Base-by-base conservation (phyloP, 2,329 filamentous ascomycete genomes). In the Trichoderma sp. region DNA sequence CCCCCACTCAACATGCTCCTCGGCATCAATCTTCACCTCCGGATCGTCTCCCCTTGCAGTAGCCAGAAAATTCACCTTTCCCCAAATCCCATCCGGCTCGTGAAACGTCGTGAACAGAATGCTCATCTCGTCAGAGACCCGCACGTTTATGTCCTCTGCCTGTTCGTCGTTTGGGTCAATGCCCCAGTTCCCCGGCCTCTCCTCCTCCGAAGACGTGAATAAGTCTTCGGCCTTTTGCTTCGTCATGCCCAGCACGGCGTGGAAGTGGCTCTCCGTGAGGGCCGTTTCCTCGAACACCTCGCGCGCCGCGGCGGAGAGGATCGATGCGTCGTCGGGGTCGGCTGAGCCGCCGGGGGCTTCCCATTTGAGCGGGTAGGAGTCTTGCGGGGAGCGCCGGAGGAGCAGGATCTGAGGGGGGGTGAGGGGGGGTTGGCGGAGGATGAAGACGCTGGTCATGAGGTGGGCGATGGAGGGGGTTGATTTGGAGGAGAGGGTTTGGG, bases 211-310 rank as follows among this genome's bases (percentile, higher is more conserved):
- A 10, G 40, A 8, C 6, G 13, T 29, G 0, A 24, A 33, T 1
- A 35, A 1, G 0, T 10, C 4, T 7, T 53, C 24, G 6, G 27
- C 1, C 1, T 35, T 14, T 11, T 21, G 40, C 14, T 47, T 49
- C 47, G n/a, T 47, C 65, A 67, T 55, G 3, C 73, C 71, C 2
- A 77, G 73, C 1, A 74, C 70, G 5, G 69, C 69, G 11, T 71
- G 72, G 2, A 82, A 75, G 7, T 68, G 67, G 0, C 68, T 72
- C 6, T 78, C 79, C 2, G 68, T 56, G 0, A 86, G 77, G 0
- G 81, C 79, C 0, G 83, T 74, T 72, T 86, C 84, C 72, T 86
- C 84, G 75, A 76, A 79, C 1, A 86, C 77, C 74, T 86, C 84
- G 33, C 84, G 80, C 6, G 79, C 80, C 0, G 78, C 78, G 10